Evolutionary conservation across 495 filamentous ascomycete species (phyloP), one percentile per base, ranked within the genome.

Genomic region (Talaromyces wortmannii): DNA sequence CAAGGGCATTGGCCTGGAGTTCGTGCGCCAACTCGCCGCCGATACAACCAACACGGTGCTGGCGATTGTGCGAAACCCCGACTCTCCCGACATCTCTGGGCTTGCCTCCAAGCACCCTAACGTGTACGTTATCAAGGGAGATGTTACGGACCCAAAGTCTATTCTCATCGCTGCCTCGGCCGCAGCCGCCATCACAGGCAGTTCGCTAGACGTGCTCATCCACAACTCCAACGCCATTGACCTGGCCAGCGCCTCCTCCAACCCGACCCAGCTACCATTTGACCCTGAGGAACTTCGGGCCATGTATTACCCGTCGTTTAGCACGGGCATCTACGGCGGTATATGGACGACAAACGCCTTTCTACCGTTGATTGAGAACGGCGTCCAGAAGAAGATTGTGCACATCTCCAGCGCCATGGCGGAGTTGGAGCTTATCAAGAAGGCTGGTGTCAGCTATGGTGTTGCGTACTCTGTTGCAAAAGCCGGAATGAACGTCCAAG

Each of bases 1-100:
- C 62, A 74, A 77, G 29, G 79, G 80, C 56, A 63, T 83, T 54
- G 80, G 80, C 52, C 75, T 74, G 60, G 79, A 82, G 52, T 75
- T 80, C 54, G 66, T 81, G 18, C 74, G 75, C 33, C 79, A 83
- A 63, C 74, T 83, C 46, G 63, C 72, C 31, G 53, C 59, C 43
- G 56, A 72, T 40, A 6, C 62, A 0, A 55, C 55, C 56, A 82
- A 82, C 68, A 80, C 67, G 46, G 63, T 83, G 61, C 57, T 83
- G n/a, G 79, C 75, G 15, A 60, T 67, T 15, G 67, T 72, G 2
- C 76, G 79, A 52, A 60, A 63, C 31, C 68, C 73, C 36, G 58
- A 68, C 46, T 65, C 64, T 10, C 57, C 66, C 23, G 61, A 65
- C 43, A 64, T 76, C 42, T 50, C 40, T 47, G 60, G 64, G 32